A percentile compares a stretch with the other conserved stretches of the same genome.
phyloP scores from a whole-genome alignment of 1,284 basidiomycete species.

The Fistulinella staudtii region DNA sequence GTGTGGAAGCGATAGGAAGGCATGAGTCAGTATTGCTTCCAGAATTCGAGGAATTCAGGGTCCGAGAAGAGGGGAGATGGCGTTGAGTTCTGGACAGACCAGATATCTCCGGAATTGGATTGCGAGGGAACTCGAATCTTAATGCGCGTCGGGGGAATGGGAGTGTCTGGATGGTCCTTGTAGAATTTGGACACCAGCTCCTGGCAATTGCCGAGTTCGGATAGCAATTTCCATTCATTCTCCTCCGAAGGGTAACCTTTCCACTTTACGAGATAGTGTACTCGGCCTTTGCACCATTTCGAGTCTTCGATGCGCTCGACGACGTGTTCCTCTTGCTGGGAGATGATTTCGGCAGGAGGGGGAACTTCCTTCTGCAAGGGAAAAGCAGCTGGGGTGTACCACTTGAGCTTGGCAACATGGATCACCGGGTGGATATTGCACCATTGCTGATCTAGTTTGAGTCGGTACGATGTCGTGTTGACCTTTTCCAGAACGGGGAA shows the following conservation, averaged over 20 bases:
- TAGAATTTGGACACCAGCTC: background rate
- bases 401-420: background rate
- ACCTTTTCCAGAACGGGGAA: background rate
- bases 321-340: background rate
- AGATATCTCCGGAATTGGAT: too few species aligned
- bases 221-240: background rate
- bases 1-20: too few species aligned
- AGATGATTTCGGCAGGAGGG: background rate
- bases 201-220: too few species aligned
- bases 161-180: background rate
- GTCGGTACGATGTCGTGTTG: background rate
- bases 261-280: background rate
- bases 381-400: background rate
- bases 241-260: background rate
- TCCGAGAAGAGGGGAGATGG: too few species aligned
- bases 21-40: too few species aligned
- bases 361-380: background rate
- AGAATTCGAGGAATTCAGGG: too few species aligned
- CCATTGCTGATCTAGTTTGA: background rate
- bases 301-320: background rate
- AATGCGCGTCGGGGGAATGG: too few species aligned
- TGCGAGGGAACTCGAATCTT: too few species aligned
- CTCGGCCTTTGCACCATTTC: too few species aligned
- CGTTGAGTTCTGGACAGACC: too few species aligned
- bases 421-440: background rate